Evolutionary conservation across 139 green algal species (phyloP), one percentile per base, ranked within the genome.

Genomic region (Yamagishiella unicocca): DNA sequence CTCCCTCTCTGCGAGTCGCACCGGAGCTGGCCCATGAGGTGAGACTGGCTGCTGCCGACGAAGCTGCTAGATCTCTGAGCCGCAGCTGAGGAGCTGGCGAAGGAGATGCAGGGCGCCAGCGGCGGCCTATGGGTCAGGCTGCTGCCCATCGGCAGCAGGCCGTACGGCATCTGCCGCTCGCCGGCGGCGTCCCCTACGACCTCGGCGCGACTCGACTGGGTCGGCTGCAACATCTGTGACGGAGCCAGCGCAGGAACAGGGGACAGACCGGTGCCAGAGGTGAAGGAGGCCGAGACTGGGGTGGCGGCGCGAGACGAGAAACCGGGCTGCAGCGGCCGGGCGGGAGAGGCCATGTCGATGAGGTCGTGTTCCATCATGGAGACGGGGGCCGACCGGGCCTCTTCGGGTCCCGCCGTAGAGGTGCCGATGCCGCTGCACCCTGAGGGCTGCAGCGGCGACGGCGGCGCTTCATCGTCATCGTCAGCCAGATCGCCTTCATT

Each of bases 111-210:
- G 2, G 7, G 62, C 31, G 62, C 19, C 61, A 76, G n/a, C 21
- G 79, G 40, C 61, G n/a, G 25, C 42, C 25, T 3, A 3, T 14
- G 17, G 8, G 12, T 2, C 5, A 38, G 0, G n/a, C 10, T 77
- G 62, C 50, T 76, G 29, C n/a, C 22, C 22, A n/a, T 67, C n/a
- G 79, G 79, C 29, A 85, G 58, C 61, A 85, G 79, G 31, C 79
- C 79, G 58, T 85, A 85, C 29, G 42, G 61, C 61, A 29, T 22
- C 22, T 33, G n/a, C n/a, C n/a, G n/a, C n/a, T n/a, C n/a, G n/a
- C n/a, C n/a, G n/a, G n/a, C n/a, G n/a, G n/a, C n/a, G n/a, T n/a
- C n/a, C n/a, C n/a, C n/a, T n/a, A n/a, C n/a, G n/a, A n/a, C n/a
- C n/a, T n/a, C n/a, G n/a, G n/a, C n/a, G n/a, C n/a, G n/a, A n/a